Evolutionary conservation across 495 filamentous ascomycete species (phyloP), one percentile per base, ranked within the genome.

Genomic region (Bryoglossum gracile): DNA sequence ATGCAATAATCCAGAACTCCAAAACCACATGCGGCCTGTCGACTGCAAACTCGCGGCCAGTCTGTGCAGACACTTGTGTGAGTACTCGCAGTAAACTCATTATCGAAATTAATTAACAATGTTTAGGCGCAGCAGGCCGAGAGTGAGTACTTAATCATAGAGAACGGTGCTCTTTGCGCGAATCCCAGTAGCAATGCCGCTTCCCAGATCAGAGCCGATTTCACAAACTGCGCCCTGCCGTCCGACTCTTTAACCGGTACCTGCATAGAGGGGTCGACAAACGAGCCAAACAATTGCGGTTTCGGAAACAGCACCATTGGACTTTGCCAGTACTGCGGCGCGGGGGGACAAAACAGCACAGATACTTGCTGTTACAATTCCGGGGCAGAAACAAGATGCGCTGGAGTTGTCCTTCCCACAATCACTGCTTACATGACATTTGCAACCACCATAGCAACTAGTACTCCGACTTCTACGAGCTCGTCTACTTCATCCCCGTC

Each of bases 331-430:
- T 95, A 89, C 58, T 99, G 94, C 64, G 74, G 74, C 22, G 70
- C 79, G 10, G 89, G 84, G 57, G 88, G 89, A 22, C 76, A 83
- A 32, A 95, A 95, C 65, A 81, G 87, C 13, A 97, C 88, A 42
- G 94, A 99, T 65, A 92, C 90, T 0, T 99, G 94, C 70, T 99
- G 94, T 60, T 79, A 84, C 46, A 86, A 80, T 55, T 81, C 90
- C n/a, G 74, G 87, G 54, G 79, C 83, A 18, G 71, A 84, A 37
- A 63, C 57, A 23, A 78, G 81, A 46, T 99, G 94, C 59, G 63
- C 68, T 24, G 75, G 76, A 26, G 83, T 99, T 24, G 68, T 77
- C 22, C 70, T 99, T 24, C 94, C 92, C 8, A 76, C 75, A 1
- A 80, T 84, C 23, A 84, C 82, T 6, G 76, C 84, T 4, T 74